These are phyloP conservation scores for Croton laevigatus DNA, from an alignment of 441 rosid species.

Conservation along the genomic window DNA sequence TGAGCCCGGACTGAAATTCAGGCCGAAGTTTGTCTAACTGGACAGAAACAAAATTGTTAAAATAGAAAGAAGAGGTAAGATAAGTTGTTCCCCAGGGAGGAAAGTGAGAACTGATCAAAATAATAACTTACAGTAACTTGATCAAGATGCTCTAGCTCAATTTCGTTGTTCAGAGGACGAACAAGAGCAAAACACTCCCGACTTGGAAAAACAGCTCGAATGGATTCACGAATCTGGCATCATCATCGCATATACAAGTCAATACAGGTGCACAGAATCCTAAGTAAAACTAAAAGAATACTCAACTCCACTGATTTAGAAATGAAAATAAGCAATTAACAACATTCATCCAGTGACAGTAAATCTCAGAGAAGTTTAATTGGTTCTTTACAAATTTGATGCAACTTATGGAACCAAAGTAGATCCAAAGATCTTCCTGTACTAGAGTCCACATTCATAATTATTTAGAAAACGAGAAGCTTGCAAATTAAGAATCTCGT, in stretches of 20 bases:
- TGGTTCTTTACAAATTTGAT: background rate
- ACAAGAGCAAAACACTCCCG: constrained; percentile 84
- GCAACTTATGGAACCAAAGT: background rate
- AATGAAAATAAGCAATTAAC: background rate
- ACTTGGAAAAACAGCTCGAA: constrained; percentile 82
- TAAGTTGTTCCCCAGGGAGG: background rate
- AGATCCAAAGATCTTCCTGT: background rate
- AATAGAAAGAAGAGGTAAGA: constrained; percentile 1
- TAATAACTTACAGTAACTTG: constrained; percentile 54
- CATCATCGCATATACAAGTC: background rate
- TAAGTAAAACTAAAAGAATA: background rate
- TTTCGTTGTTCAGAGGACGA: constrained; percentile 81
- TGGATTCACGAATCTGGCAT: constrained; percentile 64
- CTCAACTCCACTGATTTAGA: background rate
- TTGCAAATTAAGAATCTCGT: background rate
- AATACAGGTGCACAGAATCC: constrained; percentile 8
- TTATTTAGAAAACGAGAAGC: background rate
- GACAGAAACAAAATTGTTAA: constrained; percentile 17
- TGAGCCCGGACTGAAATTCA: constrained; percentile 69
- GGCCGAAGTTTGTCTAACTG: constrained; percentile 70
- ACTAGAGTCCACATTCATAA: background rate
- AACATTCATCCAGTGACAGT: background rate
- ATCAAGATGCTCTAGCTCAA: constrained; percentile 80
- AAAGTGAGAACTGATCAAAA: background rate
- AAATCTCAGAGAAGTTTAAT: background rate